These are phyloP conservation scores for Radiomyces spectabilis DNA, from an alignment of 192 early-diverging fungal species.

Conservation along the genomic window DNA sequence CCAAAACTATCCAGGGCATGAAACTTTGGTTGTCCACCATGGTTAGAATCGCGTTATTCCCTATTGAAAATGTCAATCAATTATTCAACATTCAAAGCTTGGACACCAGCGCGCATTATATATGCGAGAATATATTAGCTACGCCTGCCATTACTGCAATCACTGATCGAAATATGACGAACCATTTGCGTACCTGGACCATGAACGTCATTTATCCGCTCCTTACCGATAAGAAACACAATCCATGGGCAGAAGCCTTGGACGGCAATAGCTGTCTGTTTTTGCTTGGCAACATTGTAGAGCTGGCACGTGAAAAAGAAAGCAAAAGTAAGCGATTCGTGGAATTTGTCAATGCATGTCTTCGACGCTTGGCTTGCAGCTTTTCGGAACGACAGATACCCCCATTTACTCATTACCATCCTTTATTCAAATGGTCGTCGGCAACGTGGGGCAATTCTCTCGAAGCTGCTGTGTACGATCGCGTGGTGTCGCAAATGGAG, in stretches of 20 bases:
- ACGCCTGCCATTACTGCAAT: constrained; percentile 1
- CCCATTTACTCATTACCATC: constrained; percentile 14
- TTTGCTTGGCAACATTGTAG: constrained; percentile 20
- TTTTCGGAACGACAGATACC: constrained; percentile 7
- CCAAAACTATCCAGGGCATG: constrained; percentile 5
- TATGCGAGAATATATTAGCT: not conserved
- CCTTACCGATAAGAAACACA: not conserved
- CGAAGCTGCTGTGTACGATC: constrained; percentile 8
- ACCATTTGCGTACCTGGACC: not conserved
- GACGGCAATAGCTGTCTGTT: constrained; percentile 21
- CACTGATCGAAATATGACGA: not conserved
- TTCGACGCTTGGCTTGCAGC: not conserved
- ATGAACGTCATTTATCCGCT: not conserved
- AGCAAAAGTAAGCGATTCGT: not conserved
- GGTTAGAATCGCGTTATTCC: constrained; percentile 7
- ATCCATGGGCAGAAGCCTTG: not conserved
- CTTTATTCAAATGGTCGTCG: constrained; percentile 25
- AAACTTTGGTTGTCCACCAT: constrained; percentile 21
- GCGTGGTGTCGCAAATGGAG: constrained; percentile 15
- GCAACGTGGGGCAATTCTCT: not conserved
- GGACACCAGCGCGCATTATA: not conserved
- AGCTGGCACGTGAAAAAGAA: not conserved
- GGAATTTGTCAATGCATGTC: not conserved
- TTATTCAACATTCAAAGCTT: not conserved
- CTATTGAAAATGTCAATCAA: constrained; percentile 5